Evolutionary conservation across 2,329 filamentous ascomycete species (phyloP).

Genomic region (Calonectria hongkongensis): DNA sequence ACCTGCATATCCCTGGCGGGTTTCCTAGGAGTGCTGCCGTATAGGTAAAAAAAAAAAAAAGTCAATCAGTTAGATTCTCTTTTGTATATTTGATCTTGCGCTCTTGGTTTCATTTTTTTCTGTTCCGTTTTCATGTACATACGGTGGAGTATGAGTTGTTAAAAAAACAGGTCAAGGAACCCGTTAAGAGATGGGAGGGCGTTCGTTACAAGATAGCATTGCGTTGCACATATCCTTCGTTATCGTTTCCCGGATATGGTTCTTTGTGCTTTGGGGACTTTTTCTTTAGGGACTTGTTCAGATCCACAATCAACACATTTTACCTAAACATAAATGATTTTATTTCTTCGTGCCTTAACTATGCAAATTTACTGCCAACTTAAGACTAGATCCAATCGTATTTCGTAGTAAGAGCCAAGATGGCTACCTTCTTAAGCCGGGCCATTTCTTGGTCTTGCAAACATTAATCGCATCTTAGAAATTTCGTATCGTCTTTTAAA

Average conservation of each 20-base stretch:
- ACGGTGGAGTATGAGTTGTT: constrained; percentile 30
- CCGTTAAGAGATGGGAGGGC: constrained; percentile 42
- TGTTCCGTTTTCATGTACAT: constrained; percentile 32
- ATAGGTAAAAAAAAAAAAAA: constrained; percentile 62
- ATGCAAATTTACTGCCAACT: no score
- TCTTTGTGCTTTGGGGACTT: background rate
- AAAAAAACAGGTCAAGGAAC: constrained; percentile 37
- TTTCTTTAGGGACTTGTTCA: background rate
- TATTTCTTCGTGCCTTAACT: no score
- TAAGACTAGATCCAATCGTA: no score
- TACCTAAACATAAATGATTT: background rate
- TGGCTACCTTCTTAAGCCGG: no score
- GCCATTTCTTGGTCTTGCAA: no score
- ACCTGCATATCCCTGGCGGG: constrained; percentile 82
- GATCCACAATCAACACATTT: background rate
- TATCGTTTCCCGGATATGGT: constrained; percentile 39
- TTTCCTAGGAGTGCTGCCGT: constrained; percentile 73
- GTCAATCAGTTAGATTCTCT: constrained; percentile 38
- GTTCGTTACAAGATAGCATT: constrained; percentile 47
- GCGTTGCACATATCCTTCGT: constrained; percentile 47
- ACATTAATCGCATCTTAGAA: no score
- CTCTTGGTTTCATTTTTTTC: constrained; percentile 35
- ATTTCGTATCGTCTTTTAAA: no score
- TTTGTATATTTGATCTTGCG: constrained; percentile 38
- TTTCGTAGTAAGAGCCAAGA: no score